phyloP scores from a whole-genome alignment of 805 yeast species.

The Kazachstania kunashirensis region DNA sequence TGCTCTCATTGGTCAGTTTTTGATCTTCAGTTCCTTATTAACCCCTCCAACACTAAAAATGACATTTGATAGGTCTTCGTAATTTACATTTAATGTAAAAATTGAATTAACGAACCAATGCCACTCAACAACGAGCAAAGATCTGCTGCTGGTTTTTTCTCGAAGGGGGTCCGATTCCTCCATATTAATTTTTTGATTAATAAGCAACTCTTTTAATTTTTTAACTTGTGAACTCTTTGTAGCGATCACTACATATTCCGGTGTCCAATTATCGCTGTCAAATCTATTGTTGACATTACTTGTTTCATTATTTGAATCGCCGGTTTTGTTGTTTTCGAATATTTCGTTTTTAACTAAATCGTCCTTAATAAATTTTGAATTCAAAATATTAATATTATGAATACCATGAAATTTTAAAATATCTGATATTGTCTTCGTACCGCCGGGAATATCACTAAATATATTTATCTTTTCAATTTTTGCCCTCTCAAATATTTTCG shows the following conservation, averaged over 20 bases:
- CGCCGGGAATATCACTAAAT: slow-evolving; percentile 23
- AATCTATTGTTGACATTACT: not conserved
- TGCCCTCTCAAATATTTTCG: slow-evolving; percentile 19
- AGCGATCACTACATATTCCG: slow-evolving; percentile 20
- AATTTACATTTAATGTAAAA: slow-evolving; percentile 15
- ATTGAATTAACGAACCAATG: slow-evolving; percentile 27
- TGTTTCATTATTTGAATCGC: not conserved
- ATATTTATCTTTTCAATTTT: slow-evolving; percentile 17
- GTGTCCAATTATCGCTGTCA: not conserved
- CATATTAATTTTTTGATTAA: not conserved
- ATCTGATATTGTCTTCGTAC: slow-evolving; percentile 17
- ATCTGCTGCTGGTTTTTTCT: slow-evolving; percentile 1
- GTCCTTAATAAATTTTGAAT: slow-evolving; percentile 9
- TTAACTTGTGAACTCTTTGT: slow-evolving; percentile 25
- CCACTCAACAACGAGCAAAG: slow-evolving; percentile 26
- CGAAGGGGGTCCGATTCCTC: not conserved
- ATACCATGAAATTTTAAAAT: slow-evolving; percentile 25
- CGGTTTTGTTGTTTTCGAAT: too few species aligned
- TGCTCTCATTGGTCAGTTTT: not conserved
- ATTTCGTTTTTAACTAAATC: slow-evolving; percentile 9
- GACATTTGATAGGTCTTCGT: not conserved
- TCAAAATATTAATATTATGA: slow-evolving; percentile 13
- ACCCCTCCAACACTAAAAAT: not conserved
- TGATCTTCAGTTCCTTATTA: not conserved
- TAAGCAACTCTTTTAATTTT: slow-evolving; percentile 13